A percentile compares a stretch with the other conserved stretches of the same genome.
phyloP scores from a whole-genome alignment of 176 grass and related monocot species.

The Poa annua region DNA sequence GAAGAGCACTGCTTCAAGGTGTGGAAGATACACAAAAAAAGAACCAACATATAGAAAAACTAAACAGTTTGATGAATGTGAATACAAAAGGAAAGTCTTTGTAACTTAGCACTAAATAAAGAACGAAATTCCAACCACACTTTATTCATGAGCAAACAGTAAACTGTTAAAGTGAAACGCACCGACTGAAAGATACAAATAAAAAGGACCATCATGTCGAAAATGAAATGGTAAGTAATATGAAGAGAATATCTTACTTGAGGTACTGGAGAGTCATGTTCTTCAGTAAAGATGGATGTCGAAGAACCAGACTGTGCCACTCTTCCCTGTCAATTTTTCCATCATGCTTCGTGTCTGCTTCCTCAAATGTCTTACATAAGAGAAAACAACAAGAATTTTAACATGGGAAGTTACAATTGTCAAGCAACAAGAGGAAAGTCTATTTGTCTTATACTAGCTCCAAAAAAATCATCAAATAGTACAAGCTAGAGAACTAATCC shows the following conservation, averaged over 20 bases:
- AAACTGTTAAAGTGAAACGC: neutral
- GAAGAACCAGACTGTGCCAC: constrained; percentile 55
- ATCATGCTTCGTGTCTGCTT: constrained; percentile 57
- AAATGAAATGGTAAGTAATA: neutral
- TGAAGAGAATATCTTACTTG: constrained; percentile 42
- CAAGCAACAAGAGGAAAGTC: constrained; percentile 6
- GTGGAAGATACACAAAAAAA: constrained; percentile 19
- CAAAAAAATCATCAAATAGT: constrained; percentile 18
- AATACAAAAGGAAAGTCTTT: neutral
- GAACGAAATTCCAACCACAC: constrained; percentile 6
- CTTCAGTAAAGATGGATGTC: constrained; percentile 60
- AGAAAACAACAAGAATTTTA: constrained; percentile 10
- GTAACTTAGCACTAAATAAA: neutral
- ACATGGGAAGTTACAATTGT: neutral
- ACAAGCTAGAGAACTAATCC: too few species aligned
- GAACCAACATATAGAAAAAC: neutral
- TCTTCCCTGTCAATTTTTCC: constrained; percentile 61
- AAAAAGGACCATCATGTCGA: neutral
- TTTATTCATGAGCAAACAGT: constrained; percentile 17
- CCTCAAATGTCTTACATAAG: constrained; percentile 53
- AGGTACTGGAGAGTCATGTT: constrained; percentile 62
- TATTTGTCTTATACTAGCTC: neutral
- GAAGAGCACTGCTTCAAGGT: neutral
- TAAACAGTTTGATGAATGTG: neutral
- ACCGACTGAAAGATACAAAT: neutral